Evolutionary conservation across 1,139 yeast genomes (phyloP).

Genomic region (Suhomyces panamericanus): DNA sequence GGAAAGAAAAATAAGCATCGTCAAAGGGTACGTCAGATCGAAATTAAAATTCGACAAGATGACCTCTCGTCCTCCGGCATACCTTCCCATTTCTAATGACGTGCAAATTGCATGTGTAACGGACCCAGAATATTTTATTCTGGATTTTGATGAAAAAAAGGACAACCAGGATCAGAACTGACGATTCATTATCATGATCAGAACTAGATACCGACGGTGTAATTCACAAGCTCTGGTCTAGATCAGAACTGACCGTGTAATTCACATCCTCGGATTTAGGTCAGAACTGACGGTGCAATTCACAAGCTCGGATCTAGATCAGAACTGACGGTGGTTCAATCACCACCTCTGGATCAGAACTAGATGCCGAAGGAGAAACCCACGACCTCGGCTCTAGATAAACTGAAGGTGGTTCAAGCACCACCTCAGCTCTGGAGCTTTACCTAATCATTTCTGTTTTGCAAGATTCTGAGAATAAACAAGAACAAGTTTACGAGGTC

Average conservation of each 20-base stretch:
- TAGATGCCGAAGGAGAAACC: no score
- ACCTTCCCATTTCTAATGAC: constrained; percentile 16
- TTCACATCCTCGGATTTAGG: no score
- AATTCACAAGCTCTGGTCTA: no score
- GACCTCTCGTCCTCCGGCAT: neutral
- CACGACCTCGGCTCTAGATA: no score
- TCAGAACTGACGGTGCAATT: no score
- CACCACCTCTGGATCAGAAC: no score
- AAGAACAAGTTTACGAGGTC: constrained; percentile 81
- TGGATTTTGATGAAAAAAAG: neutral
- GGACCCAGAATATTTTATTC: constrained; percentile 15
- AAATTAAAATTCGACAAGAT: constrained; percentile 19
- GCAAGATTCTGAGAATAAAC: constrained; percentile 68
- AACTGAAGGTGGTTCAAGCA: no score
- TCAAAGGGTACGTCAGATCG: neutral
- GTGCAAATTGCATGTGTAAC: constrained; percentile 32
- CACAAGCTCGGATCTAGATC: no score
- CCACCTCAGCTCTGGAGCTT: neutral
- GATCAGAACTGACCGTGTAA: no score
- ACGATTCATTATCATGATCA: no score
- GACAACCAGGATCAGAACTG: neutral
- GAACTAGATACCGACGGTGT: no score
- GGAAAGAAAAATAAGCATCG: constrained; percentile 19
- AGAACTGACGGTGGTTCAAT: no score
- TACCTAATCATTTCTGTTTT: constrained; percentile 42